phyloP scores from a whole-genome alignment of 2,329 filamentous ascomycete genomes.

The Cladophialophora immunda region DNA sequence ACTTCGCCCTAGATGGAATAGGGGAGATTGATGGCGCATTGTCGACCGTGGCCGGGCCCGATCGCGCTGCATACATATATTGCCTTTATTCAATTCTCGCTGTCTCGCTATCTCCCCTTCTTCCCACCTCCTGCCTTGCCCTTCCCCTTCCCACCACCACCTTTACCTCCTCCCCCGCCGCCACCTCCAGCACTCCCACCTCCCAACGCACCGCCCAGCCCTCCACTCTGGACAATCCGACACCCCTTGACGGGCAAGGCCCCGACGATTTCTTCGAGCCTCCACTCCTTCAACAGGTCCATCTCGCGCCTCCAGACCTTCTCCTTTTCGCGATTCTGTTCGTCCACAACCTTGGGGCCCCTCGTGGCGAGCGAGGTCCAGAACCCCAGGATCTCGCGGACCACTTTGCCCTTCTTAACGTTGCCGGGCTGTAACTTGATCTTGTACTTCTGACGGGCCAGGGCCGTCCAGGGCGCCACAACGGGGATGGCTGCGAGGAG shows the following conservation, averaged over 20 bases:
- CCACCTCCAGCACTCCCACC: conserved; percentile 46
- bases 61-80: neutral
- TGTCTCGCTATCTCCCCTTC: neutral
- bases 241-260: conserved; percentile 81
- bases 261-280: conserved; percentile 82
- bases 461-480: conserved; percentile 70
- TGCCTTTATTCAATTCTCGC: too few species aligned
- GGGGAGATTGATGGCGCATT: neutral
- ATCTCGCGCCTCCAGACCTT: conserved; percentile 66
- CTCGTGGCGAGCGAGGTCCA: conserved; percentile 61
- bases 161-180: conserved; percentile 2
- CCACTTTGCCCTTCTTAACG: conserved; percentile 92
- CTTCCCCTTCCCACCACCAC: conserved; percentile 18
- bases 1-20: neutral
- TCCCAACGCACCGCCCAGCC: conserved; percentile 49
- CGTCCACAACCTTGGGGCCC: conserved; percentile 61
- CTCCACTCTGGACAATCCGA: conserved; percentile 77
- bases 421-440: conserved; percentile 90
- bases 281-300: conserved; percentile 82
- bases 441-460: conserved; percentile 84
- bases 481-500: conserved; percentile 68
- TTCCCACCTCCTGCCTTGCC: conserved; percentile 19
- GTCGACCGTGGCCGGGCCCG: neutral
- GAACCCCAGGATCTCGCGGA: conserved; percentile 84
- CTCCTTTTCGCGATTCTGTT: conserved; percentile 58